These are phyloP conservation scores for cucumber (Cucumis sativus) DNA, from an alignment of 306 rosid genomes.

Conservation along the genomic window Cucumber_9930_V3 NC_026660.2:5279501-5280000, in stretches of 20 bases:
- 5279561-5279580: background rate
- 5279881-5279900: background rate
- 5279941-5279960: background rate
- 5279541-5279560: no score
- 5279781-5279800: slow-evolving; percentile 55
- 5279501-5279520: no score
- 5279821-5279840: slow-evolving; percentile 15
- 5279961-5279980: background rate
- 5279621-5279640: slow-evolving; percentile 11
- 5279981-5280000: background rate
- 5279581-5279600: slow-evolving; percentile 1
- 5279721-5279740: slow-evolving; percentile 89
- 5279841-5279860: background rate
- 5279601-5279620: slow-evolving; percentile 7
- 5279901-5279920: background rate
- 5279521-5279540: no score
- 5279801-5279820: slow-evolving; percentile 82
- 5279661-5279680: slow-evolving; percentile 33
- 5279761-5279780: slow-evolving; percentile 49
- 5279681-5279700: slow-evolving; percentile 70
- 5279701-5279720: slow-evolving; percentile 68
- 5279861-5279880: background rate
- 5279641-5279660: slow-evolving; percentile 13
- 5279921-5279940: background rate
- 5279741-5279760: slow-evolving; percentile 57